phyloP scores from a whole-genome alignment of 345 rosid species.

The Anastatica hierochuntica region DNA sequence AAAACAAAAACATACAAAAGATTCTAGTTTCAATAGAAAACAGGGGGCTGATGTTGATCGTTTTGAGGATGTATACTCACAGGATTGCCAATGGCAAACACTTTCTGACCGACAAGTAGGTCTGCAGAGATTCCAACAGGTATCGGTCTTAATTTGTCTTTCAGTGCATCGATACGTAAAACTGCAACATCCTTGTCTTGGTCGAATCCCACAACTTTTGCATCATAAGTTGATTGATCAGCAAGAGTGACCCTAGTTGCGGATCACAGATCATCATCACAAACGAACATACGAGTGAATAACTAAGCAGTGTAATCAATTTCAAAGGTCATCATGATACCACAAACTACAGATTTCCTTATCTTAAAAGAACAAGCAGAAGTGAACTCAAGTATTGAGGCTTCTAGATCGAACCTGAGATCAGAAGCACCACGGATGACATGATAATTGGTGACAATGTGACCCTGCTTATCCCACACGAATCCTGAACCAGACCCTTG shows the following conservation, averaged over 20 bases:
- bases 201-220: slow-evolving; percentile 83
- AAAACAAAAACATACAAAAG: no score
- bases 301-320: no score
- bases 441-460: slow-evolving; percentile 87
- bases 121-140: slow-evolving; percentile 91
- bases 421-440: slow-evolving; percentile 98
- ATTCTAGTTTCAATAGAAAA: no score
- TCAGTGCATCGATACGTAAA: slow-evolving; percentile 60
- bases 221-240: slow-evolving; percentile 81
- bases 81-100: slow-evolving; percentile 91
- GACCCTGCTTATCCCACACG: slow-evolving; percentile 82
- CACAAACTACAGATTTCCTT: no score
- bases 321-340: no score
- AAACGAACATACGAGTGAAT: no score
- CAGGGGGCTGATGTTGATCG: no score
- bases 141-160: slow-evolving; percentile 66
- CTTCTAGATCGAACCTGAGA: slow-evolving; percentile 81
- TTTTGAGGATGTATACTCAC: no score
- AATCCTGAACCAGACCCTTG: slow-evolving; percentile 97
- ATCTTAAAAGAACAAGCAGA: background rate
- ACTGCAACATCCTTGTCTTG: slow-evolving; percentile 98
- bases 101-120: slow-evolving; percentile 96
- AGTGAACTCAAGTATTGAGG: background rate
- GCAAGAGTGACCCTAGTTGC: slow-evolving; percentile 95
- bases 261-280: no score